Conservation (phyloP, 495 filamentous ascomycete genomes). For the Symbiotaphrina buchneri region DNA sequence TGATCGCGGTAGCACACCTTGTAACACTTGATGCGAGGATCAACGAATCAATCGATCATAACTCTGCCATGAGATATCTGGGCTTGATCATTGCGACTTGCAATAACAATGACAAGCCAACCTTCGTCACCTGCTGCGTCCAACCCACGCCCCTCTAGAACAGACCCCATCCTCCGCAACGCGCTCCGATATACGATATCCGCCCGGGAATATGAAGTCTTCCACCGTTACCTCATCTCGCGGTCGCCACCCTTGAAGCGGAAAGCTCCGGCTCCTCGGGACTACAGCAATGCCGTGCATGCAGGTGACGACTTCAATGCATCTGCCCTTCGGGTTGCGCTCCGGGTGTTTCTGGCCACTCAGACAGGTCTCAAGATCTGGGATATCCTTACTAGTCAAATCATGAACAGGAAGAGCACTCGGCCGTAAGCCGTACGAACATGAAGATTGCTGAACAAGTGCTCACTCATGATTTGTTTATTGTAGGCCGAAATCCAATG, state of each 20-base stretch:
- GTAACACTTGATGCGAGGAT: too few relatives aligned
- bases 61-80: too few relatives aligned
- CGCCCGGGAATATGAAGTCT: slow-evolving; percentile 59
- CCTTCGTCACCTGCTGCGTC: background rate
- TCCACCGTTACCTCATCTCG: slow-evolving; percentile 58
- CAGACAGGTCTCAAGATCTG: slow-evolving; percentile 46
- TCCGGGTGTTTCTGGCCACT: slow-evolving; percentile 55
- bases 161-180: slow-evolving; percentile 48
- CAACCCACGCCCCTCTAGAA: slow-evolving; percentile 7
- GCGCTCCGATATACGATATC: slow-evolving; percentile 66
- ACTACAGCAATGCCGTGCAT: slow-evolving; percentile 21
- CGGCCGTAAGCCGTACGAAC: too few relatives aligned
- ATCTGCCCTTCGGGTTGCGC: slow-evolving; percentile 48
- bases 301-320: slow-evolving; percentile 51
- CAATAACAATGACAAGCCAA: too few relatives aligned
- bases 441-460: too few relatives aligned
- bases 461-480: too few relatives aligned
- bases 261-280: slow-evolving; percentile 31
- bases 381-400: slow-evolving; percentile 24
- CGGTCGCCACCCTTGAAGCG: slow-evolving; percentile 34
- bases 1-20: too few relatives aligned
- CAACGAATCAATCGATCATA: too few relatives aligned
- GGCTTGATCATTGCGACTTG: too few relatives aligned
- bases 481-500: slow-evolving; percentile 14
- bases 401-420: slow-evolving; percentile 12